Evolutionary conservation across 352 stramenopile genomes (phyloP), one percentile per base, ranked within the genome.

Genomic region (Peronospora farinosa): DNA sequence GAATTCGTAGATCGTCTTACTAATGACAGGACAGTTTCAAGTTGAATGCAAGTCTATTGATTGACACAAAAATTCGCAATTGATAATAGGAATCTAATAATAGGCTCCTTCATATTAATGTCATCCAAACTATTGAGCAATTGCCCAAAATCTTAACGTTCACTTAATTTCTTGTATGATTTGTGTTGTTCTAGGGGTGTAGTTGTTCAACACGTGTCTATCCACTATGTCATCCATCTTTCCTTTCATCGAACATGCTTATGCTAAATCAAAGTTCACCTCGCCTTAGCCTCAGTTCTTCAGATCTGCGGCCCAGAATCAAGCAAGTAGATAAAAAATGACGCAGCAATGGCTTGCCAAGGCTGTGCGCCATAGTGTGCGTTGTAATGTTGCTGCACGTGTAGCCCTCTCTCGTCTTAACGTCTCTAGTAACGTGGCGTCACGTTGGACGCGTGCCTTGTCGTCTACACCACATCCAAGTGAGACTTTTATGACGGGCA

Each of bases 401-500:
- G 46, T 59, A 35, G 40, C 28, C 21, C 43, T 48, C 12, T 42
- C 49, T 16, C 40, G 23, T 13, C 13, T 55, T 11, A 39, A 40
- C 16, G 19, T 47, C n/a, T 53, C 45, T 10, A 48, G 39, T 37
- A 43, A 64, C 15, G 56, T 46, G 10, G 47, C 58, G 15, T 35
- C 46, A 12, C 47, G 54, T 23, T 73, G 60, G 62, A 36, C 60
- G 51, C 74, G 79, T 39, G 67, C 69, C 19, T 85, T 87, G 39
- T 60, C 77, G 28, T 83, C 69, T 33, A 79, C 67, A 45, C 81
- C 81, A 28, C 81, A 92, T 63, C 76, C 81, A 48, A 88, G 76
- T 44, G 81, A 92, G 63, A 88, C 69, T n/a, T 98, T 99, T 65
- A 78, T 98, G 54, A 96, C 72, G 21, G 95, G 90, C 57, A 93